phyloP scores from a whole-genome alignment of 106 monocot genomes.

The Phalaenopsis equestris region DNA sequence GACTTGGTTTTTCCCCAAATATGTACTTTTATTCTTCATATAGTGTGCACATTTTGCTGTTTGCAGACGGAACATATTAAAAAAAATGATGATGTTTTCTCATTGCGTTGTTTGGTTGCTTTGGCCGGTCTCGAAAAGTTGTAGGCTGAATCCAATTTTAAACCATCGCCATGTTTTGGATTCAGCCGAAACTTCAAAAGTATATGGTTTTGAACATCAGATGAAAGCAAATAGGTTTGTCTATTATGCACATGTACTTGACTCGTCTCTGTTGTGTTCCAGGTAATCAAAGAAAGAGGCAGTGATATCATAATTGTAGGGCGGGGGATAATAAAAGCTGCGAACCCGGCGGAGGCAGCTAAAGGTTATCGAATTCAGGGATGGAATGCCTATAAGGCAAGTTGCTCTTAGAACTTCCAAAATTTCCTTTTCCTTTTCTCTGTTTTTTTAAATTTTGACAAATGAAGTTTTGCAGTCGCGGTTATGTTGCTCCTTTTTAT shows the following conservation, averaged over 20 bases:
- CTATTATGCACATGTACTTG: not conserved
- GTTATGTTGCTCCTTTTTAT: no score
- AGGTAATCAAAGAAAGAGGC: slow-evolving; percentile 63
- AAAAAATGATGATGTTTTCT: not conserved
- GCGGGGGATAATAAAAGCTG: slow-evolving; percentile 58
- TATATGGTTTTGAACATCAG: not conserved
- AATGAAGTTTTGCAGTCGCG: no score
- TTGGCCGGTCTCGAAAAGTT: not conserved
- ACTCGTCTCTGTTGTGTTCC: not conserved
- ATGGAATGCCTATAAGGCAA: slow-evolving; percentile 53
- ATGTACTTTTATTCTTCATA: no score
- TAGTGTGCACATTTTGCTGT: no score
- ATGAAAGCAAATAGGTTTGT: not conserved
- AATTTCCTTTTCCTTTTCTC: not conserved
- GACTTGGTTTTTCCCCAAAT: not conserved
- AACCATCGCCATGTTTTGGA: no score
- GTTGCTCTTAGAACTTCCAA: slow-evolving; percentile 15
- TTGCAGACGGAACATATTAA: not conserved
- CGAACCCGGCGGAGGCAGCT: slow-evolving; percentile 35
- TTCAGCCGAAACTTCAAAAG: no score
- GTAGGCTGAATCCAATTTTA: no score
- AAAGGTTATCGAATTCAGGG: slow-evolving; percentile 50
- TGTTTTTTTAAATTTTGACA: no score
- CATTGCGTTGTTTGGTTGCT: not conserved
- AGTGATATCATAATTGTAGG: slow-evolving; percentile 80